Evolutionary conservation across 2,329 filamentous ascomycete genomes (phyloP), one percentile per base, ranked within the genome.

Genomic region (Penicillium polonicum): DNA sequence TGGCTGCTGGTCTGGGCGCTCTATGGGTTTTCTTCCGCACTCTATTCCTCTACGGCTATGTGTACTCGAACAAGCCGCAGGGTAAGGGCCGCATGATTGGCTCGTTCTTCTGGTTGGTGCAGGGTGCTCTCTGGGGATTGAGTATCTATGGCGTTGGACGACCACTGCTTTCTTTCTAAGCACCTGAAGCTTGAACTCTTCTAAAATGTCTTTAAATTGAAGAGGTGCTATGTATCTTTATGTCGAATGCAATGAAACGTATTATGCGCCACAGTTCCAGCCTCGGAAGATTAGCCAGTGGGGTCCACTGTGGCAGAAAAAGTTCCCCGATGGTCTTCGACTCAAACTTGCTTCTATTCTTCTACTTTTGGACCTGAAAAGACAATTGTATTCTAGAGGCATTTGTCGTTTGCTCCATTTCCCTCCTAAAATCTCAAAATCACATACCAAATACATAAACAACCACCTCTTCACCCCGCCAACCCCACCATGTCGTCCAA

Each of bases 11-110:
- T 4, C 60, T 84, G 48, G 82, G 82, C 9, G 70, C 71, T 0
- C 68, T 71, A 2, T 87, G 84, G 84, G 73, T 79, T 9, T 67
- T 82, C 8, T 78, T 76, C 59, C 74, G 84, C 33, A 64, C 77
- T 0, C 52, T 84, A 21, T 87, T 81, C 66, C 62, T 78, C 53
- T 75, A 76, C 48, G 78, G 78, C n/a, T 80, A 80, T 52, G 72
- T 80, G 3, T 77, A 72, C 58, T 73, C 71, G 6, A 66, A 65
- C 31, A 73, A 76, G 65, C 59, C 74, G 2, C 62, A 76, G 52
- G 77, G 78, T 17, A 66, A 63, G 46, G 77, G 77, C 8, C 68
- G 77, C 19, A 57, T 64, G 39, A 55, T 72, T 3, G 78, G 78
- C 9, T 55, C 31, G 0, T 51, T 63, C 29, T 78, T 75, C 64